Evolutionary conservation across 2,329 filamentous ascomycete species (phyloP).

Genomic region (Magnaporthiopsis rhizophila): DNA sequence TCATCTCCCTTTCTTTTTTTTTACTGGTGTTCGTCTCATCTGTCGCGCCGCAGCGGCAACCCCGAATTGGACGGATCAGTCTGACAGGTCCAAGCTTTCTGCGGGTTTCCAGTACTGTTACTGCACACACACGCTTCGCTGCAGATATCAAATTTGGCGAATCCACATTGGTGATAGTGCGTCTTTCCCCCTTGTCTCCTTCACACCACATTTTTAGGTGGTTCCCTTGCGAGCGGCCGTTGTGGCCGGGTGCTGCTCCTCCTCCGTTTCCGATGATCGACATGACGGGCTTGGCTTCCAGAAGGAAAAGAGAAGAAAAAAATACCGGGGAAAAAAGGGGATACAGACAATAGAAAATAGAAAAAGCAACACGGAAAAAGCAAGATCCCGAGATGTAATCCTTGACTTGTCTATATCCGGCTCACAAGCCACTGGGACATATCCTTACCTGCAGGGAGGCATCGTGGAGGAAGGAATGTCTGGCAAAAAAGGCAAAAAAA

Average conservation of each 20-base stretch:
- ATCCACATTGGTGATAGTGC: background rate
- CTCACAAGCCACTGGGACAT: background rate
- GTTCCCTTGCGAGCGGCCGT: background rate
- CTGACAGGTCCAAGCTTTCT: background rate
- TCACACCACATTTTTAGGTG: background rate
- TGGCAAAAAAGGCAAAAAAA: background rate
- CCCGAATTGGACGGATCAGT: background rate
- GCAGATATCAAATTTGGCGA: background rate
- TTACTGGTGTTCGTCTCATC: background rate
- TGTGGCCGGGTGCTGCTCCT: background rate
- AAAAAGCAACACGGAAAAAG: background rate
- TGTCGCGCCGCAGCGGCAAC: background rate
- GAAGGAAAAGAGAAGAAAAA: background rate
- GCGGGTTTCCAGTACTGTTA: background rate
- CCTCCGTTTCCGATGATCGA: background rate
- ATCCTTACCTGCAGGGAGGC: background rate
- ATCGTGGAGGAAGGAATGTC: background rate
- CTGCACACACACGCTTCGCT: background rate
- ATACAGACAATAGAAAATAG: background rate
- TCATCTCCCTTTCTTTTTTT: background rate
- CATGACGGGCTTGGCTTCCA: background rate
- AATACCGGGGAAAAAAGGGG: background rate
- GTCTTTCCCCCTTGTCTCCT: background rate
- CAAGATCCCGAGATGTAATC: background rate
- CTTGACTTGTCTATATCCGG: background rate